Base-by-base conservation (phyloP, 169 alveolate genomes). In the Toxoplasma gondii region DNA sequence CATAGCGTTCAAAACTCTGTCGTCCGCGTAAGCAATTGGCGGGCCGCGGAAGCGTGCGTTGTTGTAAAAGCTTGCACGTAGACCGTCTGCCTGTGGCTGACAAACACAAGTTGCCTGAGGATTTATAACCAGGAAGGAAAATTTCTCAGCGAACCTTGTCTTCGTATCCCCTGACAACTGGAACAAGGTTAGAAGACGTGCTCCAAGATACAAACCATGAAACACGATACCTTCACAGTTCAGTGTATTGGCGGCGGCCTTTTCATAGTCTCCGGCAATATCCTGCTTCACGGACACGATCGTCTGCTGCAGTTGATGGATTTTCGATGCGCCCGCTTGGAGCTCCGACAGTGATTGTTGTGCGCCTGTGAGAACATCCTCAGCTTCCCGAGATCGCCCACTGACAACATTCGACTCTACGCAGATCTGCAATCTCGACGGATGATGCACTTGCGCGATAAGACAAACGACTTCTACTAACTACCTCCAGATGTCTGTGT, bases 11-110 rank as follows among this genome's bases (percentile, higher is more conserved):
- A 97, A 93, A 80, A 92, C 94, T 49, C 96, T 93, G 84, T 96
- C 97, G 91, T 97, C 97, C 74, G 92, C 44, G 53, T 96, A 96
- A 27, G 97, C 97, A n/a, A 93, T 94, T 27, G 98, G 98, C 12
- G 96, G 96, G 12, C 98, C 98, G 88, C 97, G 88, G 88, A 97
- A 96, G 94, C 92, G 94, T 19, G 98, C 96, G 91, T 97, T 97
- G 93, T 94, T 95, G 91, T 93, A 97, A 74, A 95, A 97, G 41
- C 98, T 97, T 7, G 97, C 98, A 12, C 97, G 94, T 74, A 97
- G 88, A 38, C 98, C 98, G 94, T 97, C 98, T 1, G 97, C 97
- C 45, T 53, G 67, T 43, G 94, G 96, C 96, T 94, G 88, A 38
- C 43, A 16, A 38, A 54, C 45, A 83, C 22, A 44, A 27, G n/a